Evolutionary conservation across 768 basidiomycete genomes (phyloP).

Genomic region (Lactarius pseudohatsudake): DNA sequence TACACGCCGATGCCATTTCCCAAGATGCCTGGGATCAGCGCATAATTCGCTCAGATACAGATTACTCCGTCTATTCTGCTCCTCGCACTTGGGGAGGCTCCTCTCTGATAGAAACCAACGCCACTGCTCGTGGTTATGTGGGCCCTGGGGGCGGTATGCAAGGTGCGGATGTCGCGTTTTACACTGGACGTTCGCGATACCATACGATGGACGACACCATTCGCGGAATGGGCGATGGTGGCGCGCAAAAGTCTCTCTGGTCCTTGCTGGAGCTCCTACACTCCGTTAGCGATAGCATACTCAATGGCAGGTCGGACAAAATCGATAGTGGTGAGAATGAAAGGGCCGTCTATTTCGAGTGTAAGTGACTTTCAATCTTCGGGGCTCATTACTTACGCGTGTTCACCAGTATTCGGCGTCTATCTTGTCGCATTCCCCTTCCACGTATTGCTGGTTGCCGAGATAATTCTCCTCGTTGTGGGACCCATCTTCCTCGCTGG

Average conservation of each 20-base stretch:
- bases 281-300: conserved; percentile 54
- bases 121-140: conserved; percentile 9
- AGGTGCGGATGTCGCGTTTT: conserved; percentile 80
- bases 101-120: background rate
- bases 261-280: conserved; percentile 70
- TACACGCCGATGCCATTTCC: conserved; percentile 70
- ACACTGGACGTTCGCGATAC: conserved; percentile 68
- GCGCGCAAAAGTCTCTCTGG: conserved; percentile 63
- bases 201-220: conserved; percentile 76
- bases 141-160: conserved; percentile 45
- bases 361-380: conserved; percentile 42
- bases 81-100: conserved; percentile 4
- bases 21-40: conserved; percentile 69
- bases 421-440: conserved; percentile 56
- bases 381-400: conserved; percentile 3
- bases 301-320: conserved; percentile 40
- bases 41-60: conserved; percentile 66
- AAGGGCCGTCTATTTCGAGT: conserved; percentile 65
- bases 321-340: conserved; percentile 31
- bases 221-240: conserved; percentile 49
- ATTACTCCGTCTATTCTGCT: conserved; percentile 64
- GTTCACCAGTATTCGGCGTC: conserved; percentile 55
- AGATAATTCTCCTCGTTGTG: conserved; percentile 60
- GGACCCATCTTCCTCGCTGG: conserved; percentile 56
- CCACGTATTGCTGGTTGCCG: conserved; percentile 49